These are phyloP conservation scores for Mycena galopus DNA, from an alignment of 768 basidiomycete species.

Conservation along the genomic window DNA sequence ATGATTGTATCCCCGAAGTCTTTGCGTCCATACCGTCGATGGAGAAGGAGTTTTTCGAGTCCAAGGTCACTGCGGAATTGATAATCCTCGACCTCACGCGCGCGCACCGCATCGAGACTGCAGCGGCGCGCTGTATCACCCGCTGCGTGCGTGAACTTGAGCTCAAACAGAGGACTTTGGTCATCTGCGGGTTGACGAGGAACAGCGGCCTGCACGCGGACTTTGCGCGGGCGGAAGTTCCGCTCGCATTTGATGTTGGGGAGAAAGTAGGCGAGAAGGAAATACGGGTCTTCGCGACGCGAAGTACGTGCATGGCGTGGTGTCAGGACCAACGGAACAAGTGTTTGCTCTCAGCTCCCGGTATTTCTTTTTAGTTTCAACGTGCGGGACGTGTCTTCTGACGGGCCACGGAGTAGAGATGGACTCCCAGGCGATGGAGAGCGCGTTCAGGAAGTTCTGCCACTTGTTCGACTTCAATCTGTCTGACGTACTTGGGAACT, in stretches of 20 bases:
- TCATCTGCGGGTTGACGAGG: slow-evolving; percentile 5
- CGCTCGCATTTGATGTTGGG: neutral
- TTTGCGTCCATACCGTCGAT: slow-evolving; percentile 22
- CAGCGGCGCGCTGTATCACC: slow-evolving; percentile 11
- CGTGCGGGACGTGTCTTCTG: too few species aligned
- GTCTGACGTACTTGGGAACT: neutral
- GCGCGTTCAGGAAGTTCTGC: neutral
- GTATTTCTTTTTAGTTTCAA: too few species aligned
- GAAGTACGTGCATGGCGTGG: slow-evolving; percentile 5
- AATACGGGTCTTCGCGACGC: slow-evolving; percentile 7
- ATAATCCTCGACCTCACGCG: slow-evolving; percentile 24
- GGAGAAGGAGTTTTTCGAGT: slow-evolving; percentile 5
- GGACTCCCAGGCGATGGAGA: neutral
- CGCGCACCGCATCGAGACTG: slow-evolving; percentile 26
- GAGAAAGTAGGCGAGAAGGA: too few species aligned
- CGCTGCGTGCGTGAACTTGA: slow-evolving; percentile 23
- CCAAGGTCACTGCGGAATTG: neutral
- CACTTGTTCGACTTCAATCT: slow-evolving; percentile 7
- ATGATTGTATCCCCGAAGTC: neutral
- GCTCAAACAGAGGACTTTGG: neutral
- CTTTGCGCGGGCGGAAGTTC: slow-evolving; percentile 13
- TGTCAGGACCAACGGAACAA: neutral
- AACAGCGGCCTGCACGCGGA: slow-evolving; percentile 19
- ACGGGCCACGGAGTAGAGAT: neutral
- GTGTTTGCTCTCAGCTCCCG: too few species aligned